phyloP scores from a whole-genome alignment of 768 basidiomycete species.

The Boletus subparvulus region DNA sequence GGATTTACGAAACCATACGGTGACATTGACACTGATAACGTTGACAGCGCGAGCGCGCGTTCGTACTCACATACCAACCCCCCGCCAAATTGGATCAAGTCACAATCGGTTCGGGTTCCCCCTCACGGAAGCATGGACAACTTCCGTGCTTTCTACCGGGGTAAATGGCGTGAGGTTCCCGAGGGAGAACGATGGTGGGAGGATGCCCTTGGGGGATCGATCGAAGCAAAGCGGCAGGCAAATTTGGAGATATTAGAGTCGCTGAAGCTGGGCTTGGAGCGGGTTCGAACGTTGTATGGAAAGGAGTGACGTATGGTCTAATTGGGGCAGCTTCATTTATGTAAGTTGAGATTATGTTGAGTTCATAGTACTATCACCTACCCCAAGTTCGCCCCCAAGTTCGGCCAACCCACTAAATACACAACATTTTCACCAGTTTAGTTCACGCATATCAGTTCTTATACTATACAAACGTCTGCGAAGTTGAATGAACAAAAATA shows the following conservation, averaged over 20 bases:
- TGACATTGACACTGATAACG: background rate
- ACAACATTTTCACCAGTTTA: no score
- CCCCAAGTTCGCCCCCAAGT: no score
- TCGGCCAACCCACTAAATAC: no score
- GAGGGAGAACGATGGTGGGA: slow-evolving; percentile 74
- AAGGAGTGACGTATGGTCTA: background rate
- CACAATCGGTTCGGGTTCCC: slow-evolving; percentile 22
- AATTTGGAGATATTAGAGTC: slow-evolving; percentile 26
- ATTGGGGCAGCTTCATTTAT: background rate
- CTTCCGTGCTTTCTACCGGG: slow-evolving; percentile 45
- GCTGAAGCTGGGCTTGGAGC: slow-evolving; percentile 26
- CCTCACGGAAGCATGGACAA: slow-evolving; percentile 20
- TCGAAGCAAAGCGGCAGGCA: slow-evolving; percentile 39
- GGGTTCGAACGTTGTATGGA: slow-evolving; percentile 9
- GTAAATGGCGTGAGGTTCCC: slow-evolving; percentile 62
- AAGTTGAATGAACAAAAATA: no score
- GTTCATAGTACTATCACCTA: no score
- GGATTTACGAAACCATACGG: slow-evolving; percentile 45
- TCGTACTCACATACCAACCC: slow-evolving; percentile 35
- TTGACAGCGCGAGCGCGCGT: slow-evolving; percentile 11
- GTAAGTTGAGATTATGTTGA: no score
- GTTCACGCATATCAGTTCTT: no score
- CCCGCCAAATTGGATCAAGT: slow-evolving; percentile 28
- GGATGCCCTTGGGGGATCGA: slow-evolving; percentile 47
- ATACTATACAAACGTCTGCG: no score